These are phyloP conservation scores for Neurospora sublineolata DNA, from an alignment of 495 filamentous ascomycete species.

Conservation along the genomic window DNA sequence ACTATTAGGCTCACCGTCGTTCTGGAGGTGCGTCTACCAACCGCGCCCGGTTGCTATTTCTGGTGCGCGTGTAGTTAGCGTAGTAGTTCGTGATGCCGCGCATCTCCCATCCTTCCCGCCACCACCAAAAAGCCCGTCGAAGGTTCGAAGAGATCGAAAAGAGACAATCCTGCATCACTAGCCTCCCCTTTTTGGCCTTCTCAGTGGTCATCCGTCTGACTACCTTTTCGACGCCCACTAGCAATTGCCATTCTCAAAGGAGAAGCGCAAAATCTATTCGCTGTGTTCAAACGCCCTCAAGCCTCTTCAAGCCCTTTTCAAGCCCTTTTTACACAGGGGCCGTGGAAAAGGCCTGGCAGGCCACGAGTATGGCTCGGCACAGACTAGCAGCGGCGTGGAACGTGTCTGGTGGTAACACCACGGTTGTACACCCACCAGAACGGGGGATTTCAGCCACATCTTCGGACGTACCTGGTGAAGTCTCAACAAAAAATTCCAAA, in stretches of 20 bases:
- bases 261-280: not conserved
- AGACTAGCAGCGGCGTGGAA: not conserved
- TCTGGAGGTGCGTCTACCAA: not conserved
- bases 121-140: not conserved
- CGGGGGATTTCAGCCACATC: not conserved
- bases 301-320: not conserved
- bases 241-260: not conserved
- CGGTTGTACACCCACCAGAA: not conserved
- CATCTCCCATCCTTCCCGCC: not conserved
- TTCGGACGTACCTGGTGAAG: not conserved
- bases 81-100: not conserved
- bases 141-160: not conserved
- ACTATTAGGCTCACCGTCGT: not conserved
- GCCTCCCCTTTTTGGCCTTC: not conserved
- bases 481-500: not conserved
- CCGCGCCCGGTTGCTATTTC: not conserved
- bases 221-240: not conserved
- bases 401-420: not conserved
- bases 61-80: not conserved
- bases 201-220: not conserved
- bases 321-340: not conserved
- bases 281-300: not conserved
- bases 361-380: not conserved
- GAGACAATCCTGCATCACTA: not conserved
- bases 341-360: not conserved